Base-by-base conservation (phyloP, 306 rosid genomes). In the Dicorynia guianensis region DNA sequence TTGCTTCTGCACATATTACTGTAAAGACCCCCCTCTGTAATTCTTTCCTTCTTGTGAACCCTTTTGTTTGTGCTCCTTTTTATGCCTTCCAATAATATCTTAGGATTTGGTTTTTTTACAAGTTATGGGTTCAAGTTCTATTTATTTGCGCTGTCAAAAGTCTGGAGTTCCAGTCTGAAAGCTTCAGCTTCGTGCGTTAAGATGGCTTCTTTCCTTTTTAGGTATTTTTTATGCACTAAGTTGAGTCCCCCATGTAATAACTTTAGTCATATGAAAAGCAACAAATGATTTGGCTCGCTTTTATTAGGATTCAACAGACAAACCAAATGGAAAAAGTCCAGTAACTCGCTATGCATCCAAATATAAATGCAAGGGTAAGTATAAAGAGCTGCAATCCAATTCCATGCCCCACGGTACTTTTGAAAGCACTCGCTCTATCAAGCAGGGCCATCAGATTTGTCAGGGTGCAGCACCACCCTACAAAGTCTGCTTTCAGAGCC, bases 1-100 rank as follows among this genome's bases (percentile, higher is more conserved):
- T 53, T 87, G 89, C 74, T 73, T 74, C 48, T 87, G 89, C 85
- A 69, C 82, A 67, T 80, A 53, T 33, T 77, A 79, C 33, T 84
- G 91, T 72, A 82, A 74, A 71, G 40, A 74, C 19, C 89, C 84
- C 9, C 85, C 86, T 17, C 38, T 33, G 36, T 77, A 68, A 33
- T 25, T 17, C 7, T 17, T 42, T 44, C 15, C 34, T 69, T 2
- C 58, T 33, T 40, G 14, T 61, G 1, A 65, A 20, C 49, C 20
- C 14, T 55, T 55, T 15, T 25, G 30, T 25, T 25, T 76, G 1
- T 44, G 19, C 57, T 77, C 39, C 55, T 77, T 59, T 50, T 8
- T n/a, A 44, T 57, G 68, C 42, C 0, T 34, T 25, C 30, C 30
- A 25, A 25, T 25, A 53, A 14, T 67, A 58, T 30, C 15, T 4